Evolutionary conservation across 2,329 filamentous ascomycete genomes (phyloP).

Genomic region (Helotiales sp.): DNA sequence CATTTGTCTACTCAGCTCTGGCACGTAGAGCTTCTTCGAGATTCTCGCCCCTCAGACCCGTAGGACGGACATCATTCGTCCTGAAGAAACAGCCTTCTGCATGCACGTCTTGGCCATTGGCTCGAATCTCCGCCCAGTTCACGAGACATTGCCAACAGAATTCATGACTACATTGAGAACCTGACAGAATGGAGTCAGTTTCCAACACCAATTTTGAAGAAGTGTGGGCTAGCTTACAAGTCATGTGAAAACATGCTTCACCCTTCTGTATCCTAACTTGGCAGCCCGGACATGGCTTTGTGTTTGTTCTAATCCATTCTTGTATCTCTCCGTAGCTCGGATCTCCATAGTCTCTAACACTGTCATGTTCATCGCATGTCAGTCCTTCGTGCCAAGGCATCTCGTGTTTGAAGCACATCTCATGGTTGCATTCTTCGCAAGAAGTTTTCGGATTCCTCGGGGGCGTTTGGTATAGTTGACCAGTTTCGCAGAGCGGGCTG

Average conservation of each 20-base stretch:
- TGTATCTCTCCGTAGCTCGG: constrained; percentile 17
- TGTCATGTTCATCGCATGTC: constrained; percentile 20
- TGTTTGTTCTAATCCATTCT: constrained; percentile 25
- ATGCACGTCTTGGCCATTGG: constrained; percentile 17
- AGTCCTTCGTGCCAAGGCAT: constrained; percentile 25
- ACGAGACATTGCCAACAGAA: constrained; percentile 27
- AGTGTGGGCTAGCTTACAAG: constrained; percentile 15
- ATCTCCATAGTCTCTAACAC: constrained; percentile 20
- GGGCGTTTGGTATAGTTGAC: constrained; percentile 13
- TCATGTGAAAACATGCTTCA: constrained; percentile 25
- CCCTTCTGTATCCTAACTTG: constrained; percentile 22
- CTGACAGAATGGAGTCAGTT: background rate
- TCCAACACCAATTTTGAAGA: background rate
- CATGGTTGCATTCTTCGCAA: constrained; percentile 21
- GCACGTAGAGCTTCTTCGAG: constrained; percentile 18
- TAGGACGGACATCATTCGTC: constrained; percentile 20
- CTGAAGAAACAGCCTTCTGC: constrained; percentile 21
- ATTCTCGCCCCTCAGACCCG: constrained; percentile 19
- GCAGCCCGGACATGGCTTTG: constrained; percentile 23
- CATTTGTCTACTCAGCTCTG: background rate
- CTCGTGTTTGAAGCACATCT: constrained; percentile 24
- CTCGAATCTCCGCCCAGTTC: constrained; percentile 12
- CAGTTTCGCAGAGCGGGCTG: constrained; percentile 14
- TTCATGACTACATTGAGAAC: constrained; percentile 21
- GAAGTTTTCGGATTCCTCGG: constrained; percentile 1